Base-by-base conservation (phyloP, 441 rosid species). In the Croton setiger region DNA sequence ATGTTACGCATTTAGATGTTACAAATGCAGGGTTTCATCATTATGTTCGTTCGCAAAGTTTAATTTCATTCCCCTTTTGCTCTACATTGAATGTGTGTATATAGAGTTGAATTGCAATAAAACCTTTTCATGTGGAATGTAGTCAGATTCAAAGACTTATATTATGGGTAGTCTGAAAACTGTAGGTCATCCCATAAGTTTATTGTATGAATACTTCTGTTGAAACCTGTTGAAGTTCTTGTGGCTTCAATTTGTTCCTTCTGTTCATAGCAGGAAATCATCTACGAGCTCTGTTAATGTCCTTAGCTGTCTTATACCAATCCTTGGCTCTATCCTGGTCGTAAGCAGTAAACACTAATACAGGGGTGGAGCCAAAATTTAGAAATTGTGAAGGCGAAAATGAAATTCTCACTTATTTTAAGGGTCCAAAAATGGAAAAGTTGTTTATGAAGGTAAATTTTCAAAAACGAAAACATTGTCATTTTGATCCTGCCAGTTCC, bases 1-100 rank as follows among this genome's bases (percentile, higher is more conserved):
- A 43, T 44, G 41, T 48, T 60, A 15, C 12, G 11, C 45, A 33
- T 18, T n/a, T 70, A 41, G 63, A 67, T 57, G 71, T 31, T 55
- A 35, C 55, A 18, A 14, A 7, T 55, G 59, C 33, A n/a, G n/a
- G 12, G 35, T 41, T 47, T 56, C n/a, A 15, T 23, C n/a, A 15
- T 54, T 18, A 36, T 41, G 65, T 54, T 31, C 54, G 9, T 21
- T 35, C 8, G 5, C 35, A 14, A 49, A 20, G 71, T 56, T 18
- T 31, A 18, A 12, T 57, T 13, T 18, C n/a, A 18, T 27, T 27
- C 64, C n/a, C 33, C 58, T 58, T 7, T 55, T 18, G 0, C 43
- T 15, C 11, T 54, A 21, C 14, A 36, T 41, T 48, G 3, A 27
- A 27, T 7, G 18, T 23, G 12, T 55, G 31, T 63, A 35, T 15